Percentiles rank a stretch among this genome's conserved stretches.
Evolutionary conservation across 2,329 filamentous ascomycete genomes (phyloP).

Genomic region (Neopestalotiopsis sp.): DNA sequence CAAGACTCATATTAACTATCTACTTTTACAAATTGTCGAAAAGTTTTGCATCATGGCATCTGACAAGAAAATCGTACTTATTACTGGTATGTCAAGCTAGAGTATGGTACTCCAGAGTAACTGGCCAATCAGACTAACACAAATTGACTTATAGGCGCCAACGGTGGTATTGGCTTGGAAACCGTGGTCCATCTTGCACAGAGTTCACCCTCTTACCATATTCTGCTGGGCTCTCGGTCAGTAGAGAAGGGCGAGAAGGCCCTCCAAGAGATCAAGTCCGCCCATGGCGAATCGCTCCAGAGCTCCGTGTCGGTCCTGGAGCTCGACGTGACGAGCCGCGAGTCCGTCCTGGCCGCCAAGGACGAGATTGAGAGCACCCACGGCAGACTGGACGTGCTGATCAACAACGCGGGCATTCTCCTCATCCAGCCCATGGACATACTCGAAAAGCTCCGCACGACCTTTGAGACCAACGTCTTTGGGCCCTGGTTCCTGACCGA

Average conservation of each 20-base stretch:
- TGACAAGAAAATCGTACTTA: slow-evolving; percentile 35
- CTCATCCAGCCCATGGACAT: slow-evolving; percentile 24
- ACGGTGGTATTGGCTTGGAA: slow-evolving; percentile 53
- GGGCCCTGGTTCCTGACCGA: slow-evolving; percentile 37
- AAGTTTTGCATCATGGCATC: slow-evolving; percentile 25
- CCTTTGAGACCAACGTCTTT: slow-evolving; percentile 46
- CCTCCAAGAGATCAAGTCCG: slow-evolving; percentile 37
- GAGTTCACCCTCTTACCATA: slow-evolving; percentile 43
- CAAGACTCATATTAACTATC: not conserved
- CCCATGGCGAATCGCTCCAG: slow-evolving; percentile 49
- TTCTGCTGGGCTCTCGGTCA: slow-evolving; percentile 44
- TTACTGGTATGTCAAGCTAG: slow-evolving; percentile 34
- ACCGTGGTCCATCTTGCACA: slow-evolving; percentile 40
- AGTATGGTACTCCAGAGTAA: not conserved
- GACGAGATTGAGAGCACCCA: slow-evolving; percentile 26
- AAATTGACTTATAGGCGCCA: slow-evolving; percentile 40
- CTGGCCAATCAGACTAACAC: not conserved
- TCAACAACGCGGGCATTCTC: slow-evolving; percentile 42
- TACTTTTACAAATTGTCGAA: not conserved
- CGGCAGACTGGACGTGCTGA: slow-evolving; percentile 40
- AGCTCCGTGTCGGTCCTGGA: slow-evolving; percentile 59
- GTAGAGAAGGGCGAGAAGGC: slow-evolving; percentile 43
- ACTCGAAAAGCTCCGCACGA: slow-evolving; percentile 42
- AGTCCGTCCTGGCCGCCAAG: slow-evolving; percentile 34
- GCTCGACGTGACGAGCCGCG: slow-evolving; percentile 27